Base-by-base conservation (phyloP, 352 stramenopile genomes). In the Phytophthora boehmeriae region DNA sequence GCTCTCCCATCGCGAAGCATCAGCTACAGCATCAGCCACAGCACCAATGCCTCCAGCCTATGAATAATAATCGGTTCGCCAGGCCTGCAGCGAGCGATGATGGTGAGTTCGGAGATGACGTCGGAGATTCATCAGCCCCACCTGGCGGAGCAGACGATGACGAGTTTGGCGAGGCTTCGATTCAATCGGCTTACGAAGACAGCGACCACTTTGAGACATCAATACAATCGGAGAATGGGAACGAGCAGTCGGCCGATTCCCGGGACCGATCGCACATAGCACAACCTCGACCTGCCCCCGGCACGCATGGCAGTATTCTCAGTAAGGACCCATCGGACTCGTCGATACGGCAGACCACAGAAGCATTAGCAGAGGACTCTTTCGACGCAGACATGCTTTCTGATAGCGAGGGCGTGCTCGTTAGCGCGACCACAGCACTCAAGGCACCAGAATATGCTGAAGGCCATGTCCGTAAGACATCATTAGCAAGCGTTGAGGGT, bases 281-380 rank as follows among this genome's bases (percentile, higher is more conserved):
- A 30, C 25, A 30, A 30, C 25, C 25, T 30, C 25, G 6, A n/a
- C n/a, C n/a, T 6, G 25, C 25, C 25, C 6, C 25, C 11, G 66
- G 63, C 46, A 47, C 63, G n/a, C 55, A 27, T 22, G 63, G 63
- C 19, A 71, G 55, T 50, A 71, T 43, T 34, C 43, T 66, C 17
- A 44, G 20, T 20, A 46, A 63, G 8, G 63, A n/a, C 9, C 44
- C 35, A 63, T 63, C 17, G 49, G 28, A 30, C 0, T 54, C 47
- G 4, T n/a, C 36, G n/a, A 30, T 30, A 8, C 17, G 36, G 27
- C 30, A n/a, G 28, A 30, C 5, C 30, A 32, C 34, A 3, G 25
- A 30, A 6, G 25, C 25, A 30, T 30, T 30, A 30, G 25, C 25
- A 30, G 25, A 30, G 25, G 25, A 30, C 3, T 30, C 25, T 30